A percentile compares a stretch with the other conserved stretches of the same genome.
These are phyloP conservation scores for Tricholoma flavovirens DNA, from an alignment of 768 basidiomycete genomes.

Conservation along the genomic window DNA sequence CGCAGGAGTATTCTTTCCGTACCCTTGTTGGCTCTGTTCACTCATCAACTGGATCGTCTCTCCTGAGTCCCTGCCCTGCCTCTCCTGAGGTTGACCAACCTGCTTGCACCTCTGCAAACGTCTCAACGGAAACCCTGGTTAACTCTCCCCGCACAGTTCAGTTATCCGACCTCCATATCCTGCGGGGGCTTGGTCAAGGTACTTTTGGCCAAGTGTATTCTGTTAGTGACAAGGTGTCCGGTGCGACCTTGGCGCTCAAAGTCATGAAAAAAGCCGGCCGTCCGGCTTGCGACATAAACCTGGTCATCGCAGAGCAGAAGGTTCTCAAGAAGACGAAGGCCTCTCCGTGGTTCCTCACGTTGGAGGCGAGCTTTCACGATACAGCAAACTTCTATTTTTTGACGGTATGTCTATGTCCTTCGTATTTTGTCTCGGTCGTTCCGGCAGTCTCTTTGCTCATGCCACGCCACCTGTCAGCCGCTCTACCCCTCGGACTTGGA, in stretches of 20 bases:
- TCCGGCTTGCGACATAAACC: background rate
- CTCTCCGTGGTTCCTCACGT: conserved; percentile 1
- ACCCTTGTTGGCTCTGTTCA: background rate
- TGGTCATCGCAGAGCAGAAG: conserved; percentile 7
- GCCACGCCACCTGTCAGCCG: conserved; percentile 11
- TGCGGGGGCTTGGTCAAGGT: conserved; percentile 10
- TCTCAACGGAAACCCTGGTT: background rate
- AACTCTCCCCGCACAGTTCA: background rate
- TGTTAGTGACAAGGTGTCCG: conserved; percentile 5
- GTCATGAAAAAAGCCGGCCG: conserved; percentile 3
- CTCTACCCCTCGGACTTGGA: conserved; percentile 26
- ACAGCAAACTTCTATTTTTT: conserved; percentile 13
- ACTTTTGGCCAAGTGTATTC: conserved; percentile 10
- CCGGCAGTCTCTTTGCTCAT: background rate
- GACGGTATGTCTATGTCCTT: conserved; percentile 1
- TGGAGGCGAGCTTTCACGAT: conserved; percentile 13
- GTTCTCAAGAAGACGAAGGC: conserved; percentile 1
- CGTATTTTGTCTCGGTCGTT: background rate
- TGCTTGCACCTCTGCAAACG: background rate
- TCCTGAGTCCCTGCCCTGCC: background rate
- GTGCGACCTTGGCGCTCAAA: conserved; percentile 10
- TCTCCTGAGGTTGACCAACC: background rate
- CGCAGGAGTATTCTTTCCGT: background rate
- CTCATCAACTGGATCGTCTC: background rate
- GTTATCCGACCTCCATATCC: conserved; percentile 5